Evolutionary conservation across 2,329 filamentous ascomycete species (phyloP).

Genomic region (Fusarium tricinctum): DNA sequence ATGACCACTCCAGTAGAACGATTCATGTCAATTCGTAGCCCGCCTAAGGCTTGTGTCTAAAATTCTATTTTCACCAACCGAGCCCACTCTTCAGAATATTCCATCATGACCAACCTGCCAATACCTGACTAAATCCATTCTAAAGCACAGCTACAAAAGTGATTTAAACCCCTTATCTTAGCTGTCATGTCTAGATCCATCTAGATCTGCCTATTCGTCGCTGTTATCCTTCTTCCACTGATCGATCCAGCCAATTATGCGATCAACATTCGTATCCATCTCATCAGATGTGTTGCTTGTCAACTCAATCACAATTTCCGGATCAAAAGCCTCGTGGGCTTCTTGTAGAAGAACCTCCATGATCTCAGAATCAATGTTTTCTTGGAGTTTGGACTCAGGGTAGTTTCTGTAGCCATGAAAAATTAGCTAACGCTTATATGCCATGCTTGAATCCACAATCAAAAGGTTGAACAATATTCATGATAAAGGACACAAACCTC

Average conservation of each 20-base stretch:
- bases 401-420: constrained; percentile 72
- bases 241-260: constrained; percentile 84
- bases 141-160: constrained; percentile 1
- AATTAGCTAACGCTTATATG: constrained; percentile 6
- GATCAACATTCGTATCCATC: constrained; percentile 88
- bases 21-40: constrained; percentile 38
- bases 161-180: neutral
- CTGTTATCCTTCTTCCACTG: constrained; percentile 82
- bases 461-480: neutral
- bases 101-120: neutral
- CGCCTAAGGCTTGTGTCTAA: constrained; percentile 40
- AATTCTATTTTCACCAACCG: constrained; percentile 43
- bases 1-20: constrained; percentile 33
- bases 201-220: constrained; percentile 18
- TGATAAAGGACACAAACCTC: constrained; percentile 64
- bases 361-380: constrained; percentile 97
- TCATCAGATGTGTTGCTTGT: constrained; percentile 85
- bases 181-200: neutral
- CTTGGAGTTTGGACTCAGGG: constrained; percentile 87
- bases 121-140: constrained; percentile 2
- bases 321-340: constrained; percentile 86
- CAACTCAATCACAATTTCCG: constrained; percentile 90
- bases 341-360: constrained; percentile 96
- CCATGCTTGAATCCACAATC: neutral
- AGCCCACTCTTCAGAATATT: constrained; percentile 13